Percentiles rank a stretch among this genome's conserved stretches.
phyloP scores from a whole-genome alignment of 345 rosid genomes.

The Diplotaxis tenuifolia region DNA sequence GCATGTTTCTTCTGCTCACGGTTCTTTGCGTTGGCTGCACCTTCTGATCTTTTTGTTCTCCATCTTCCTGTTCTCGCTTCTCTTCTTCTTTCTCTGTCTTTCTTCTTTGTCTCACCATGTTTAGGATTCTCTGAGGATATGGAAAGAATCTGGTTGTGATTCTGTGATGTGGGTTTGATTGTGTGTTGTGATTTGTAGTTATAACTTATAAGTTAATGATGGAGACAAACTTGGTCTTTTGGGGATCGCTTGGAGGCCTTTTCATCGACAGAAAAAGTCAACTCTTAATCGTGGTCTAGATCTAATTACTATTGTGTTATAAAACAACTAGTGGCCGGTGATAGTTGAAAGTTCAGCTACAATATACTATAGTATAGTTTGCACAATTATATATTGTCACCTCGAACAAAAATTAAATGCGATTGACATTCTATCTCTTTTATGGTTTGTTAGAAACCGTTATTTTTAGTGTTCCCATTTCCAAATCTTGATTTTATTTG shows the following conservation, averaged over 20 bases:
- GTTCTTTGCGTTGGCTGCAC: constrained; percentile 22
- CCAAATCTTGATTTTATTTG: background rate
- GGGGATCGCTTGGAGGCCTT: constrained; percentile 33
- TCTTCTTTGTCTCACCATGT: constrained; percentile 36
- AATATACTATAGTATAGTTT: background rate
- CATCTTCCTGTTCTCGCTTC: constrained; percentile 23
- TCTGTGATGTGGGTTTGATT: constrained; percentile 13
- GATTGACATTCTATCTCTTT: background rate
- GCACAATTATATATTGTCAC: background rate
- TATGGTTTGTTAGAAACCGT: background rate
- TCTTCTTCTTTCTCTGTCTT: constrained; percentile 29
- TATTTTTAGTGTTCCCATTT: background rate
- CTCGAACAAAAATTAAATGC: background rate
- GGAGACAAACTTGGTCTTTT: constrained; percentile 27
- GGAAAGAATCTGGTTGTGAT: constrained; percentile 1
- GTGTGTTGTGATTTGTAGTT: constrained; percentile 22
- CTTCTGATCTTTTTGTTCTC: constrained; percentile 28
- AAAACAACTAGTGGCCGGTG: constrained; percentile 14
- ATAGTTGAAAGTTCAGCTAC: constrained; percentile 13
- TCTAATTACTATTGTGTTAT: constrained; percentile 17
- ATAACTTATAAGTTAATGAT: constrained; percentile 26
- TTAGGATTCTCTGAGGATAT: constrained; percentile 13
- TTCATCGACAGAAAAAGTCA: constrained; percentile 25
- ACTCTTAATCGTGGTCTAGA: constrained; percentile 26
- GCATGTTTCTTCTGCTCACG: constrained; percentile 46